A percentile compares a stretch with the other conserved stretches of the same genome.
Evolutionary conservation across 2,329 filamentous ascomycete species (phyloP).

Genomic region (Acrocalymma vagum): DNA sequence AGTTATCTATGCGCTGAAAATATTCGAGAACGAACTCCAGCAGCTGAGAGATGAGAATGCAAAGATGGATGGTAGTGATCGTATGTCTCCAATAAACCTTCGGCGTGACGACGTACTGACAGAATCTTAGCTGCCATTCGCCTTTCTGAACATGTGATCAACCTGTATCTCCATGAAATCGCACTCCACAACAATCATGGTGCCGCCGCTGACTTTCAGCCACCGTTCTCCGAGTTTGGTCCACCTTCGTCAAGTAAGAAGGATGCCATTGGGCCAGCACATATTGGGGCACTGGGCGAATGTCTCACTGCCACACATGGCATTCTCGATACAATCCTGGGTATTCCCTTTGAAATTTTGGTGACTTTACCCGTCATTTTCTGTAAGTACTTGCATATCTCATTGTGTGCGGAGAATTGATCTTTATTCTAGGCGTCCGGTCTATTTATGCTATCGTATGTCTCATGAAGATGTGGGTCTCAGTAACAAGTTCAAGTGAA

Average conservation of each 20-base stretch:
- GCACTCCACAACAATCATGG: constrained; percentile 56
- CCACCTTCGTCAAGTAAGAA: constrained; percentile 47
- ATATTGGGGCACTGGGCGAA: constrained; percentile 57
- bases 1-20: constrained; percentile 63
- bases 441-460: constrained; percentile 66
- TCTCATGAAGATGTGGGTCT: constrained; percentile 68
- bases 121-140: constrained; percentile 45
- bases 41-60: constrained; percentile 44
- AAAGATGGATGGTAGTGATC: constrained; percentile 47
- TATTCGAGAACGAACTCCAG: constrained; percentile 61
- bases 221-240: constrained; percentile 54
- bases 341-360: constrained; percentile 55
- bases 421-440: constrained; percentile 53
- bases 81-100: constrained; percentile 29
- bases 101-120: constrained; percentile 6
- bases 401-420: constrained; percentile 23
- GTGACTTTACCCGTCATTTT: constrained; percentile 56
- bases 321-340: constrained; percentile 59
- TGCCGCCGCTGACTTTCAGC: constrained; percentile 52
- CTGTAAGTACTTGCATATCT: constrained; percentile 33
- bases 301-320: constrained; percentile 57
- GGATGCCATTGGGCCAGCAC: constrained; percentile 54
- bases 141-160: constrained; percentile 57
- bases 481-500: constrained; percentile 59
- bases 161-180: constrained; percentile 60